Evolutionary conservation across 768 basidiomycete species (phyloP), one percentile per base, ranked within the genome.

Genomic region (Mycena vitilis): DNA sequence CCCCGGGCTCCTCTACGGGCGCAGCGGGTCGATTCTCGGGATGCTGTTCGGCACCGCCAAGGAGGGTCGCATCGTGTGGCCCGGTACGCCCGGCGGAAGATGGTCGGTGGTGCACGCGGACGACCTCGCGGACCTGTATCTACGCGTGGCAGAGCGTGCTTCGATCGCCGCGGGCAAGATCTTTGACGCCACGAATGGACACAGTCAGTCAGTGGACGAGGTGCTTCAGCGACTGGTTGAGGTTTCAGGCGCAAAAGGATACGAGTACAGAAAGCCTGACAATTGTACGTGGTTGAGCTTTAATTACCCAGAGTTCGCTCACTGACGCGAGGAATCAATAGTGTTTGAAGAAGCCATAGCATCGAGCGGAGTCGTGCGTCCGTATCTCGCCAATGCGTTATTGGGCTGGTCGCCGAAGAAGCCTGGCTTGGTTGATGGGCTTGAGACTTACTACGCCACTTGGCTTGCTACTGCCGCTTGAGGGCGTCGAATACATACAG

Each of bases 391-490:
- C 1, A 76, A 83, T 16, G 75, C 82, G 0, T 71, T 86, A 51
- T 75, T 84, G 1, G 85, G 82, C 2, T 86, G 86, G 85, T 69
- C 71, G 13, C 82, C 83, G 1, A 78, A 75, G 61, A 85, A 84
- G 72, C 71, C 78, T 44, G 78, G 82, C 2, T 58, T 86, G 16
- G 75, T 82, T 5, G 85, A 87, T 65, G 81, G 83, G 5, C 70
- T 87, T 38, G 78, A 81, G 22, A 74, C 78, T 12, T 86, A 85
- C 69, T 85, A 82, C 54, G 72, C 74, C n/a, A 72, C 82, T 0
- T 83, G 65, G 70, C 66, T 45, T 6, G 61, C 66, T 0, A 30
- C 30, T 30, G 30, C 30, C 5, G 5, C 30, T 30, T 30, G 30
- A 30, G 30, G 30, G 30, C 30, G 30, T 30, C 30, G 30, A 30